phyloP scores from a whole-genome alignment of 2,329 filamentous ascomycete species.

The Diplodia intermedia region DNA sequence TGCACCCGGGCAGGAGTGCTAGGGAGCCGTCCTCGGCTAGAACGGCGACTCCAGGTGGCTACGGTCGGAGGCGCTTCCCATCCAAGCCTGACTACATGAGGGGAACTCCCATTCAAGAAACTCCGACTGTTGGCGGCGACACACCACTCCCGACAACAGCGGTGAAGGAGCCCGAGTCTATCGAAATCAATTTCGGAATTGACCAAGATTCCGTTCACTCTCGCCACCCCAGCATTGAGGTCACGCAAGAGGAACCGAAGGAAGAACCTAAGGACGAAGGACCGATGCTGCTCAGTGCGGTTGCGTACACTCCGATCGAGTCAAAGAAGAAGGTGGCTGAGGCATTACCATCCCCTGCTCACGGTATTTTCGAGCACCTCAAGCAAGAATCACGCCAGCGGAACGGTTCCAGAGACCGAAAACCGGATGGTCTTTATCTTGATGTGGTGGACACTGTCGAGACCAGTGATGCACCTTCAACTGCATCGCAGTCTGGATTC shows the following conservation, averaged over 20 bases:
- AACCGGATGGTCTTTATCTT: conserved; percentile 71
- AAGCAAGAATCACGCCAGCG: conserved; percentile 67
- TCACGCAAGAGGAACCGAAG: conserved; percentile 45
- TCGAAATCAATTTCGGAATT: conserved; percentile 18
- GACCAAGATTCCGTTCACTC: conserved; percentile 12
- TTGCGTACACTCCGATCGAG: conserved; percentile 45
- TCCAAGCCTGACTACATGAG: conserved; percentile 50
- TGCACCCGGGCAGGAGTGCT: conserved; percentile 43
- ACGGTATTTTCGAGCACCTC: conserved; percentile 67
- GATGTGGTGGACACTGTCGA: conserved; percentile 53
- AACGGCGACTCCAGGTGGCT: conserved; percentile 65
- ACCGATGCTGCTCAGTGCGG: conserved; percentile 49
- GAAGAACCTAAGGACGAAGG: conserved; percentile 57
- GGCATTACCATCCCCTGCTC: conserved; percentile 72
- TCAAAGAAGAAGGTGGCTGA: conserved; percentile 49
- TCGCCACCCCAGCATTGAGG: conserved; percentile 20
- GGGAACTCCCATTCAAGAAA: conserved; percentile 36
- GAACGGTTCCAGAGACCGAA: conserved; percentile 78
- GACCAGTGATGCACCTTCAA: conserved; percentile 44
- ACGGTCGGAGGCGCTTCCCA: conserved; percentile 69
- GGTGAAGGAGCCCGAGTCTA: conserved; percentile 32
- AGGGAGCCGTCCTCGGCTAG: conserved; percentile 58
- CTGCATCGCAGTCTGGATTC: conserved; percentile 36
- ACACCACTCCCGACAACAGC: conserved; percentile 33
- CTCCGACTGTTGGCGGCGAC: conserved; percentile 19